phyloP scores from a whole-genome alignment of 352 stramenopile genomes.

The Phytophthora aleatoria region DNA sequence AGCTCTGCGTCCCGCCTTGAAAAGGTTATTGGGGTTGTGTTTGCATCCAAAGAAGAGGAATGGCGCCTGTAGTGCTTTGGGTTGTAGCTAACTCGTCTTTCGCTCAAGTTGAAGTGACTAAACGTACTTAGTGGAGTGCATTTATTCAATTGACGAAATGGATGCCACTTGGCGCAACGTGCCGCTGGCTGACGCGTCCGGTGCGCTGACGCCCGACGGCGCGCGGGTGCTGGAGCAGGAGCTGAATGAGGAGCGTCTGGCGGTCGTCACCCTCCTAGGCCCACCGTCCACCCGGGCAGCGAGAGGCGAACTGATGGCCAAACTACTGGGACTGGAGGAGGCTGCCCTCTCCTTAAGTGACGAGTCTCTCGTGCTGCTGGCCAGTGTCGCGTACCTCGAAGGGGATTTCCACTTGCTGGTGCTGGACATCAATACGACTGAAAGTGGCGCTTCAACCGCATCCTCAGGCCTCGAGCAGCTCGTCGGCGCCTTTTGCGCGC shows the following conservation, averaged over 20 bases:
- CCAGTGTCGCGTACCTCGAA: conserved; percentile 46
- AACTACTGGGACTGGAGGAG: conserved; percentile 21
- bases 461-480: conserved; percentile 26
- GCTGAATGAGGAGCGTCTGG: conserved; percentile 57
- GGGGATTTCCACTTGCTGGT: conserved; percentile 63
- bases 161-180: conserved; percentile 47
- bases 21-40: no score
- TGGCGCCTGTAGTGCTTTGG: no score
- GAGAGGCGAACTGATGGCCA: conserved; percentile 39
- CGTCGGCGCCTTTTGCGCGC: conserved; percentile 48
- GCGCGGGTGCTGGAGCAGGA: conserved; percentile 45
- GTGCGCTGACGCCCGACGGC: conserved; percentile 40
- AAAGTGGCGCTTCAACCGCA: not conserved
- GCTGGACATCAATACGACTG: conserved; percentile 37
- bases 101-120: conserved; percentile 12
- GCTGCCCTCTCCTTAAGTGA: conserved; percentile 7
- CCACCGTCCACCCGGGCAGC: conserved; percentile 33
- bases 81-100: no score
- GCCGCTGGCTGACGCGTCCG: conserved; percentile 43
- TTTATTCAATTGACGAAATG: conserved; percentile 32
- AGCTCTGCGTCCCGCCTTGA: no score
- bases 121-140: conserved; percentile 17
- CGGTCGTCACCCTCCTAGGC: conserved; percentile 52
- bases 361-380: conserved; percentile 42
- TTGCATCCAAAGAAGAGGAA: no score